Percentiles rank a stretch among this genome's conserved stretches.
phyloP scores from a whole-genome alignment of 257 asterid species.

The Prunella vulgaris region DNA sequence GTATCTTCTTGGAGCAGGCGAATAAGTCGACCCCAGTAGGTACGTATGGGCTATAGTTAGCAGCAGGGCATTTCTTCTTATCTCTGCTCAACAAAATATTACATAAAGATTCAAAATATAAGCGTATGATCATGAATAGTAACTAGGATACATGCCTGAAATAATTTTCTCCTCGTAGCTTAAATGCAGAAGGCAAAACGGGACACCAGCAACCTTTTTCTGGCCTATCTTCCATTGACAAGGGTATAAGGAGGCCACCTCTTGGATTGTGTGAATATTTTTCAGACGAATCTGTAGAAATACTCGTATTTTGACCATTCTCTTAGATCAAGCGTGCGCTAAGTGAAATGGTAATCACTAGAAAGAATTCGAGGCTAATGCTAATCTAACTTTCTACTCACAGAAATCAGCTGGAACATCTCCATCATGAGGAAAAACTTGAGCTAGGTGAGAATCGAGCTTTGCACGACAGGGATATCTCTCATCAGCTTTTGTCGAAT shows the following conservation, averaged over 20 bases:
- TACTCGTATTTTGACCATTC: background rate
- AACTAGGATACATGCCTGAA: slow-evolving; percentile 50
- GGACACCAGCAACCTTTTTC: slow-evolving; percentile 58
- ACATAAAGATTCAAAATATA: background rate
- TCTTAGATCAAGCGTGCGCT: background rate
- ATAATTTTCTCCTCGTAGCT: slow-evolving; percentile 67
- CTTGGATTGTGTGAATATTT: slow-evolving; percentile 43
- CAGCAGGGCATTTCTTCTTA: slow-evolving; percentile 66
- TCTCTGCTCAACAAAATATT: slow-evolving; percentile 45
- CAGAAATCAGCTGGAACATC: slow-evolving; percentile 28
- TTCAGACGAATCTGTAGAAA: slow-evolving; percentile 38
- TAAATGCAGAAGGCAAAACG: slow-evolving; percentile 63
- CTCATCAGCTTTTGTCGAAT: slow-evolving; percentile 16
- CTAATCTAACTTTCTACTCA: slow-evolving; percentile 22
- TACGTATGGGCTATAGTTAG: slow-evolving; percentile 57
- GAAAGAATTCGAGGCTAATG: background rate
- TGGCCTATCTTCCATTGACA: slow-evolving; percentile 37
- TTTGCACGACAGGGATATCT: background rate
- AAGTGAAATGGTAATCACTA: background rate
- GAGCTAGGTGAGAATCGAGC: background rate
- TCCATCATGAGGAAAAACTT: slow-evolving; percentile 14
- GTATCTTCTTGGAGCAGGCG: slow-evolving; percentile 56
- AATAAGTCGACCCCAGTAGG: slow-evolving; percentile 81
- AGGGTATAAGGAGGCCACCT: slow-evolving; percentile 53
- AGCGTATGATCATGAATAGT: background rate